These are phyloP conservation scores for Hanseniaspora lachancei DNA, from an alignment of 805 yeast genomes.

Conservation along the genomic window DNA sequence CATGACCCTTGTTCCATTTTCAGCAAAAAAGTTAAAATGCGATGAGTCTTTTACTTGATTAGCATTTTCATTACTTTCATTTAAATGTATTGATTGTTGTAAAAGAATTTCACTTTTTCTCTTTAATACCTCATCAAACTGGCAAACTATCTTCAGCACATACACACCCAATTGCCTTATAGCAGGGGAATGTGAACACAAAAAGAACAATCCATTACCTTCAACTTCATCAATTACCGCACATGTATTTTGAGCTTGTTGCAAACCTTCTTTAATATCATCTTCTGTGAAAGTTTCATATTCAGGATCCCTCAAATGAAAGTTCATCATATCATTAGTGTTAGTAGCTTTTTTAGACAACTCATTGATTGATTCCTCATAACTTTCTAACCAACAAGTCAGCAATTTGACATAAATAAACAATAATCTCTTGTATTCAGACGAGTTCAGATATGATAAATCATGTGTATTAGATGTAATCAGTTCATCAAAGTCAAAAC, in stretches of 20 bases:
- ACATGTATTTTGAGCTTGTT: constrained; percentile 65
- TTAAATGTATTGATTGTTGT: neutral
- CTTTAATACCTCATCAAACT: constrained; percentile 71
- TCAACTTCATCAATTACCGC: constrained; percentile 89
- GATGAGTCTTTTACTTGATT: constrained; percentile 39
- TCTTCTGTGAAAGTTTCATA: constrained; percentile 16
- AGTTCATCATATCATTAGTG: constrained; percentile 2
- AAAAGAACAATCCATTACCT: constrained; percentile 84
- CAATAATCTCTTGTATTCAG: constrained; percentile 46
- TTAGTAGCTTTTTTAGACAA: constrained; percentile 19
- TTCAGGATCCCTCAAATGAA: constrained; percentile 11
- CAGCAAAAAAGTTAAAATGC: constrained; percentile 59
- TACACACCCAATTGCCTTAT: constrained; percentile 64
- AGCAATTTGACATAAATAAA: constrained; percentile 66
- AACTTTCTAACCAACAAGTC: constrained; percentile 66
- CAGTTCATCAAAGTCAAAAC: constrained; percentile 62
- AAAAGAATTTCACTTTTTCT: constrained; percentile 29
- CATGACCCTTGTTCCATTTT: constrained; percentile 60
- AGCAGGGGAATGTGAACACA: constrained; percentile 73
- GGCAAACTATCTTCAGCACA: constrained; percentile 65
- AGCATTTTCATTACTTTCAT: constrained; percentile 5
- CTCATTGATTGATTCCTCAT: constrained; percentile 31
- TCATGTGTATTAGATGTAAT: constrained; percentile 44
- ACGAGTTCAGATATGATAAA: constrained; percentile 45
- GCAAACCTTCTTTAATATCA: constrained; percentile 38